These are phyloP conservation scores for Rhynchospora tenuis DNA, from an alignment of 176 grass and related monocot genomes.

Conservation along the genomic window DNA sequence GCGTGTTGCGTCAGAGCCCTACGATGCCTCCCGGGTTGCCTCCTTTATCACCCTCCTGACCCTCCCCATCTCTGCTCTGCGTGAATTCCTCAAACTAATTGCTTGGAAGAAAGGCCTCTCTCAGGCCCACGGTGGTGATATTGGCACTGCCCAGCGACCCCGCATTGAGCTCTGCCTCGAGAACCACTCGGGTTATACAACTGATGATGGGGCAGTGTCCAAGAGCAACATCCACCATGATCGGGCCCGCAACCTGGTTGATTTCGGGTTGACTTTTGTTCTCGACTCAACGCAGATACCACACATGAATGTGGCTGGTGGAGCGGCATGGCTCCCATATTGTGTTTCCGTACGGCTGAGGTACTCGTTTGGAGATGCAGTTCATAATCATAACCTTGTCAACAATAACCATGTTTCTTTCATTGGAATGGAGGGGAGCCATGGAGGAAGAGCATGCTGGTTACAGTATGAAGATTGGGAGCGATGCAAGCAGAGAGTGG, in stretches of 20 bases:
- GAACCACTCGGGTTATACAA: constrained; percentile 76
- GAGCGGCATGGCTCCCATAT: constrained; percentile 94
- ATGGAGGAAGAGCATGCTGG: constrained; percentile 91
- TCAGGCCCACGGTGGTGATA: constrained; percentile 62
- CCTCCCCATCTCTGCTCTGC: constrained; percentile 67
- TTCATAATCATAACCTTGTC: constrained; percentile 1
- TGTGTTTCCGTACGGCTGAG: constrained; percentile 82
- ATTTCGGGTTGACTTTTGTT: constrained; percentile 93
- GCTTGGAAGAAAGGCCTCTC: constrained; percentile 94
- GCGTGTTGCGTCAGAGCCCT: constrained; percentile 92
- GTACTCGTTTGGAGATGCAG: constrained; percentile 72
- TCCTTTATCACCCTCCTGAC: constrained; percentile 98
- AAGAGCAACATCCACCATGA: constrained; percentile 94
- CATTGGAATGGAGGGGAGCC: constrained; percentile 88
- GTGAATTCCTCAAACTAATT: constrained; percentile 88
- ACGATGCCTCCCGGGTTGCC: constrained; percentile 93
- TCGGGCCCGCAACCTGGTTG: constrained; percentile 66
- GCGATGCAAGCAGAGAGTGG: constrained; percentile 80
- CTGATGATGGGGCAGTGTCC: constrained; percentile 42
- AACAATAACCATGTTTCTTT: constrained; percentile 48
- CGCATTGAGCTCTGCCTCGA: constrained; percentile 96
- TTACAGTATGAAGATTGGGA: constrained; percentile 88
- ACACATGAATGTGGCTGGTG: constrained; percentile 91
- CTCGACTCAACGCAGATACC: constrained; percentile 86
- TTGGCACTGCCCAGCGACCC: constrained; percentile 74